phyloP scores from a whole-genome alignment of 2,329 filamentous ascomycete genomes.

The Fusarium nisikadoi region DNA sequence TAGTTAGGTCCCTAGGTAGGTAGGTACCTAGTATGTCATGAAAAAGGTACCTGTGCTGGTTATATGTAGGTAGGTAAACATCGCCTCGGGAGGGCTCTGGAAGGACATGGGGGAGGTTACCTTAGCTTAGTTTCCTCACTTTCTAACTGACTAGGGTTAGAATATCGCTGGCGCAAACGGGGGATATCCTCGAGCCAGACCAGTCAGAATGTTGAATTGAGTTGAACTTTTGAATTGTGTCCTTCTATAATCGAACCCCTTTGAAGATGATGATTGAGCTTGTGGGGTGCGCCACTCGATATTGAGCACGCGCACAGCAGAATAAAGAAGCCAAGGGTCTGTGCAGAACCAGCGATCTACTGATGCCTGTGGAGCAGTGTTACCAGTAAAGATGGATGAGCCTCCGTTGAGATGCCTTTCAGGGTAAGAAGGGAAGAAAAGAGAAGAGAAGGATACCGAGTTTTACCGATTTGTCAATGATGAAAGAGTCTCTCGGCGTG shows the following conservation, averaged over 20 bases:
- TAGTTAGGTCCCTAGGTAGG: background rate
- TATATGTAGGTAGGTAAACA: background rate
- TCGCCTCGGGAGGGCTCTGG: constrained; percentile 14
- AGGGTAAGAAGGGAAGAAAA: background rate
- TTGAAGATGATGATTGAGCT: constrained; percentile 12
- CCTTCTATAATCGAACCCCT: constrained; percentile 26
- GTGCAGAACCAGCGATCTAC: constrained; percentile 39
- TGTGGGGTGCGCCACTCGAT: constrained; percentile 38
- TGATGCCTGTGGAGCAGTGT: constrained; percentile 36
- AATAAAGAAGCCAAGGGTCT: constrained; percentile 31
- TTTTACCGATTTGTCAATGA: background rate
- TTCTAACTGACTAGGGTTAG: constrained; percentile 8
- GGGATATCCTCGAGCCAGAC: constrained; percentile 8
- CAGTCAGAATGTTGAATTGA: constrained; percentile 3
- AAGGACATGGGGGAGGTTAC: constrained; percentile 16
- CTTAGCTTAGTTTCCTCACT: constrained; percentile 15
- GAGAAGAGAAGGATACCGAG: background rate
- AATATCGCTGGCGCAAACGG: background rate
- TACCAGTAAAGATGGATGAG: constrained; percentile 31
- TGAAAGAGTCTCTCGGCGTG: background rate
- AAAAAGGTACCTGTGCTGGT: constrained; percentile 1
- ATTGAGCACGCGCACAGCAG: constrained; percentile 33
- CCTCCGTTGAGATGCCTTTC: constrained; percentile 1
- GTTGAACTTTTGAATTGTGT: background rate
- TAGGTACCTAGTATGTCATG: background rate